phyloP scores from a whole-genome alignment of 768 basidiomycete species.

The Tremella mesenterica region DNA sequence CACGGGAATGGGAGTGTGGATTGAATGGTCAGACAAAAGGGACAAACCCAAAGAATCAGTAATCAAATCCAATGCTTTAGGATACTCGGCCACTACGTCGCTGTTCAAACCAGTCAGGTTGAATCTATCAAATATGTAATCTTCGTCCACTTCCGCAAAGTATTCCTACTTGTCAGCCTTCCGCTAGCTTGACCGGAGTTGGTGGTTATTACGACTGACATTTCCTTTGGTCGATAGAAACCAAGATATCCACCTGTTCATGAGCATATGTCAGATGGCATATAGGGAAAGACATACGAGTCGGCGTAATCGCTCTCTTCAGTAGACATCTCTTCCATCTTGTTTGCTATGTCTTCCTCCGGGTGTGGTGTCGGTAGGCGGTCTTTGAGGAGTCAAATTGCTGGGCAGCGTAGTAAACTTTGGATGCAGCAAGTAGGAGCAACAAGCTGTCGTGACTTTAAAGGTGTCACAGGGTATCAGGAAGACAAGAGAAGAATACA shows the following conservation, averaged over 20 bases:
- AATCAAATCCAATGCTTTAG: slow-evolving; percentile 87
- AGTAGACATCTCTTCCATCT: slow-evolving; percentile 48
- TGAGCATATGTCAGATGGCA: neutral
- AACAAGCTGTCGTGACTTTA: too few relatives aligned
- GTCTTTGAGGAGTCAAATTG: too few relatives aligned
- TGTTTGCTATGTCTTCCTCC: too few relatives aligned
- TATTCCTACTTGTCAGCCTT: slow-evolving; percentile 54
- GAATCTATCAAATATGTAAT: slow-evolving; percentile 99
- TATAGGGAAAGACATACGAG: slow-evolving; percentile 49
- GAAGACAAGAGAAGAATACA: too few relatives aligned
- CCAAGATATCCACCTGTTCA: slow-evolving; percentile 86
- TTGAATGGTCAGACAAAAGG: neutral
- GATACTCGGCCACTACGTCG: slow-evolving; percentile 81
- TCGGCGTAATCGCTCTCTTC: slow-evolving; percentile 95
- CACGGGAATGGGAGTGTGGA: neutral
- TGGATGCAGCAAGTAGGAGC: too few relatives aligned
- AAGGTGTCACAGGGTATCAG: too few relatives aligned
- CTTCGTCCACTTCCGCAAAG: slow-evolving; percentile 95
- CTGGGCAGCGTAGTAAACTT: too few relatives aligned
- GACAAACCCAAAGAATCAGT: slow-evolving; percentile 83
- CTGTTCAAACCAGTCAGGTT: slow-evolving; percentile 93
- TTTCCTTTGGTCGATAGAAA: slow-evolving; percentile 95
- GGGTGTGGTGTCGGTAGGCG: too few relatives aligned
- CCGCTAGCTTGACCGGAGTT: neutral
- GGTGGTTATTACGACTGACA: slow-evolving; percentile 24